Percentiles rank a stretch among this genome's conserved stretches.
Evolutionary conservation across 495 filamentous ascomycete genomes (phyloP).

Genomic region (Penicillium paradoxum): DNA sequence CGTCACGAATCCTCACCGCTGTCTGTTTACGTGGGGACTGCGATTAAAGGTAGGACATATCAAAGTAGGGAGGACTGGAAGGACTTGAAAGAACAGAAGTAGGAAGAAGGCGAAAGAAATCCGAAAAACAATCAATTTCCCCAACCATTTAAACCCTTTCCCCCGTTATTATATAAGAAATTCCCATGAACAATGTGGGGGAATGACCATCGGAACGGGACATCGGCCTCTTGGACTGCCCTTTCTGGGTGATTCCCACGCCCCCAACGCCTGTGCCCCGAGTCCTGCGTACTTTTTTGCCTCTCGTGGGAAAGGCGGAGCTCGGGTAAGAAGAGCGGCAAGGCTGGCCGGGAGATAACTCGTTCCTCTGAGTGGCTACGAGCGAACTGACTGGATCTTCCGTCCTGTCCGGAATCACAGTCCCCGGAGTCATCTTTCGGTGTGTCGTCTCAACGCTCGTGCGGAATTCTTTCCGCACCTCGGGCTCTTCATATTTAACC

Average conservation of each 20-base stretch:
- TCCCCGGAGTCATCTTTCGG: background rate
- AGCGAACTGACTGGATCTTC: background rate
- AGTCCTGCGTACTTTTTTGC: background rate
- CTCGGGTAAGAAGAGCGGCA: slow-evolving; percentile 5
- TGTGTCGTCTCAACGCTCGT: background rate
- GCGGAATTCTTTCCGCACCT: slow-evolving; percentile 1
- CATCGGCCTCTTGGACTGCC: background rate
- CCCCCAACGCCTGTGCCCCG: too few relatives aligned
- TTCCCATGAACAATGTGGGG: background rate
- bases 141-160: background rate
- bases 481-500: background rate
- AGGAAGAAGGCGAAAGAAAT: background rate
- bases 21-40: background rate
- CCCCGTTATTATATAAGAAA: background rate
- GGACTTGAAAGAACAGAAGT: background rate
- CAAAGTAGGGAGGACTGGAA: background rate
- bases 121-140: background rate
- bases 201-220: background rate
- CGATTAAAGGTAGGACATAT: background rate
- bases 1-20: slow-evolving; percentile 11
- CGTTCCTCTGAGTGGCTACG: background rate
- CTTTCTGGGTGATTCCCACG: too few relatives aligned
- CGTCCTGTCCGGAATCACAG: background rate
- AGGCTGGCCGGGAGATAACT: background rate
- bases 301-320: background rate